Conservation (phyloP, 2,329 filamentous ascomycete genomes). For the Erysiphe neolycopersici region DNA sequence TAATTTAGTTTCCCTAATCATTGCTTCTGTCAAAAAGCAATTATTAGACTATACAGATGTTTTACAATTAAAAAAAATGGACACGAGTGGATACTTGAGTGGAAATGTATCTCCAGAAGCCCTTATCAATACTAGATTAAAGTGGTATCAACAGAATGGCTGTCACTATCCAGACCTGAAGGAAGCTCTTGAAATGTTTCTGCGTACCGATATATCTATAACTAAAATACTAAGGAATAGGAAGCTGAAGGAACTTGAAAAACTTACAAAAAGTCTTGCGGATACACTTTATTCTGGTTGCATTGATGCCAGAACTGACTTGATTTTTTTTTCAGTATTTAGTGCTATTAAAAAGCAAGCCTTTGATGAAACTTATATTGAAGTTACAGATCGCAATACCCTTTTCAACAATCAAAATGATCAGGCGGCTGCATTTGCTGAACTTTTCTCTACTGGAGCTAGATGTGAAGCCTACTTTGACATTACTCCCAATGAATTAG, state of each 20-base stretch:
- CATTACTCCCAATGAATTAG: constrained; percentile 22
- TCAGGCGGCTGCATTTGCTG: constrained; percentile 35
- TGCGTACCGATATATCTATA: constrained; percentile 11
- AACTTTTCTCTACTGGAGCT: constrained; percentile 34
- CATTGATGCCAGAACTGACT: constrained; percentile 23
- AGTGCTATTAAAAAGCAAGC: constrained; percentile 27
- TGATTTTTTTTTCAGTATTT: constrained; percentile 29
- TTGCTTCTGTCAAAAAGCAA: constrained; percentile 2
- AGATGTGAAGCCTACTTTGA: constrained; percentile 36
- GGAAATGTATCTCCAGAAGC: constrained; percentile 14
- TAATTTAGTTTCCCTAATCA: constrained; percentile 3
- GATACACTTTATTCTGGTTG: constrained; percentile 1
- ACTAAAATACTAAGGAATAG: constrained; percentile 4
- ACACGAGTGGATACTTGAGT: constrained; percentile 16
- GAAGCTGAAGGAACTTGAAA: constrained; percentile 3
- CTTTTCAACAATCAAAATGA: constrained; percentile 33
- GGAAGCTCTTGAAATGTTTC: constrained; percentile 15
- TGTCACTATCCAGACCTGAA: constrained; percentile 13
- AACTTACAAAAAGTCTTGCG: constrained; percentile 3
- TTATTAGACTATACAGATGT: constrained; percentile 5
- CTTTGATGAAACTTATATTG: constrained; percentile 35
- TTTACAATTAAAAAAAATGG: constrained; percentile 15
- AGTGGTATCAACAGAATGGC: constrained; percentile 17
- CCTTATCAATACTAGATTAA: constrained; percentile 15
- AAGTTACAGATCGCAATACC: constrained; percentile 33